These are phyloP conservation scores for Liquidambar formosana DNA, from an alignment of 164 flowering plant species.

Conservation along the genomic window DNA sequence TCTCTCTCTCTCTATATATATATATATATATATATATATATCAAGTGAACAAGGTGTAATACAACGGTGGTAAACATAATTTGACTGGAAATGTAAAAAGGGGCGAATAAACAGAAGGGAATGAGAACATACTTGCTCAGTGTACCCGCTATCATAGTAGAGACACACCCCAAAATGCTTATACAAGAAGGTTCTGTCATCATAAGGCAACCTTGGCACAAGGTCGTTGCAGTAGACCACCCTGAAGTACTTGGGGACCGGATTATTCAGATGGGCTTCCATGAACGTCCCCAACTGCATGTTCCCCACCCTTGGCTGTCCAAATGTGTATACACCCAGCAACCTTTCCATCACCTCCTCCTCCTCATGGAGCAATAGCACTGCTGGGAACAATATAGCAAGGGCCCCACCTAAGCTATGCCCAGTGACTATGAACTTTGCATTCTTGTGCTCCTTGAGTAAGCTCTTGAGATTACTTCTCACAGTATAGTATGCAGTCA, in stretches of 20 bases:
- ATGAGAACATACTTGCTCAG: constrained; percentile 39
- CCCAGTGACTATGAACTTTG: constrained; percentile 72
- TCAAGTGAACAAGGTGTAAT: no score
- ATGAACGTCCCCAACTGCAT: constrained; percentile 49
- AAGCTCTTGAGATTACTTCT: constrained; percentile 49
- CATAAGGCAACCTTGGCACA: constrained; percentile 78
- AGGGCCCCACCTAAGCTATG: constrained; percentile 88
- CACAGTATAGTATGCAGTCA: constrained; percentile 58
- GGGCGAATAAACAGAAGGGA: background rate
- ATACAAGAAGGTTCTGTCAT: constrained; percentile 58
- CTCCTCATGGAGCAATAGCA: constrained; percentile 60
- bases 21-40: no score
- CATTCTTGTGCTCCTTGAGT: constrained; percentile 54
- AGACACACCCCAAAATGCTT: constrained; percentile 78
- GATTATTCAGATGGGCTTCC: constrained; percentile 45
- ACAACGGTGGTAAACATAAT: background rate
- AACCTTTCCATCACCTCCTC: constrained; percentile 46
- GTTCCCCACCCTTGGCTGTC: constrained; percentile 77
- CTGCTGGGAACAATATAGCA: constrained; percentile 64
- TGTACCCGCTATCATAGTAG: constrained; percentile 64
- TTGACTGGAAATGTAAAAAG: background rate
- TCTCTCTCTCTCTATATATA: no score
- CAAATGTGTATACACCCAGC: constrained; percentile 66
- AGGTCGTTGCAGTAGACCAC: constrained; percentile 77
- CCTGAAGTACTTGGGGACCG: constrained; percentile 53